Evolutionary conservation across 2,329 filamentous ascomycete species (phyloP).

Genomic region (Colletotrichum spaethianum): DNA sequence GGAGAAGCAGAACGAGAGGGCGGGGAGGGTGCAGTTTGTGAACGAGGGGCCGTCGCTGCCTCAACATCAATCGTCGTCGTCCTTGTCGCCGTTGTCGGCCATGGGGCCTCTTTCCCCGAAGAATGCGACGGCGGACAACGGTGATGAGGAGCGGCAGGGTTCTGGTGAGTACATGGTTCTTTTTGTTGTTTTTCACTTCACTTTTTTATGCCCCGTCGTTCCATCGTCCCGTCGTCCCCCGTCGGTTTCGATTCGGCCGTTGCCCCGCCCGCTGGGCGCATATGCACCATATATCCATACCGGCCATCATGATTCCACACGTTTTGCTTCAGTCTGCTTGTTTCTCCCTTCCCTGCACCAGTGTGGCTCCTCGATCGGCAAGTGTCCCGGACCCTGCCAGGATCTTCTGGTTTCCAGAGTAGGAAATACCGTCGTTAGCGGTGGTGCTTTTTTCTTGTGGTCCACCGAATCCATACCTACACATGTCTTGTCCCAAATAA

Average conservation of each 20-base stretch:
- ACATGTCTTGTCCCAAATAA: neutral
- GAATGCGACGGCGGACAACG: neutral
- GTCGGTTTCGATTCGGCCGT: neutral
- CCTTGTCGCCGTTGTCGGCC: conserved; percentile 36
- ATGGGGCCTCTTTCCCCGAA: neutral
- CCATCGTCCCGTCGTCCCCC: neutral
- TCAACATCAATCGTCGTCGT: conserved; percentile 33
- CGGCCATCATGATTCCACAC: conserved; percentile 9
- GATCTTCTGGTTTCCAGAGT: neutral
- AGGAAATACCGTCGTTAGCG: neutral
- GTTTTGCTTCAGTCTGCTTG: neutral
- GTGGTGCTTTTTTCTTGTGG: neutral
- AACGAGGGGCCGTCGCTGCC: conserved; percentile 47
- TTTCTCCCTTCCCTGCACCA: neutral
- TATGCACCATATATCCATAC: neutral
- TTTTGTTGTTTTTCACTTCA: conserved; percentile 17
- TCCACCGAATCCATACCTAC: neutral
- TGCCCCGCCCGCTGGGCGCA: neutral
- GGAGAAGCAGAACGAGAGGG: conserved; percentile 55
- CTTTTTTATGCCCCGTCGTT: neutral
- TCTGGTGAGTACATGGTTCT: conserved; percentile 25
- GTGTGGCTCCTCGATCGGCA: neutral
- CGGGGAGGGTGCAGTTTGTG: conserved; percentile 54
- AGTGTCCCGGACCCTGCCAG: neutral
- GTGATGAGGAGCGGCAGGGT: conserved; percentile 15